Evolutionary conservation across 345 rosid species (phyloP), one percentile per base, ranked within the genome.

Genomic region (Streptanthus diversifolius): DNA sequence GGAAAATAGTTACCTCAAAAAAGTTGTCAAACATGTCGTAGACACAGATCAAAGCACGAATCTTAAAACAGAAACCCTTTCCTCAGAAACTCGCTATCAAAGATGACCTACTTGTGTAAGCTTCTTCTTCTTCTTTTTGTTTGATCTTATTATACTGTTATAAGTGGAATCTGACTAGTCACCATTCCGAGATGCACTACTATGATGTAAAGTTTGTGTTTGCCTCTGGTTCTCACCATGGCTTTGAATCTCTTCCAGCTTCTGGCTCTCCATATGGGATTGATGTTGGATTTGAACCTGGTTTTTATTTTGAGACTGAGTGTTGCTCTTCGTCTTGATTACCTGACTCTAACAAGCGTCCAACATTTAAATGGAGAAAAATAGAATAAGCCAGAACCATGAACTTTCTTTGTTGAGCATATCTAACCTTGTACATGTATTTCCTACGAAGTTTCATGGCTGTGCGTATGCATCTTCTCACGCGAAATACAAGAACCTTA

Each of bases 391-490:
- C 49, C 19, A 45, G 63, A 14, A 43, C 36, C 35, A 32, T 5
- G 59, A 72, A 40, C 9, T 53, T 59, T 30, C 32, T 57, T 15
- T 41, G 57, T 64, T 27, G 27, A 44, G 53, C 57, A 67, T 51
- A 68, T 36, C 85, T 37, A 71, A 90, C 98, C 95, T 90, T 90
- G 82, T 82, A 83, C 67, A 86, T 81, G 71, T 87, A 92, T 80
- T 88, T 92, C 82, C 88, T 90, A 65, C 95, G 89, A 57, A 88
- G 87, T 81, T 86, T 90, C 76, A 90, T 88, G 17, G 98, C 96
- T 61, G 86, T 64, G 47, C 82, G 77, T 61, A 90, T 43, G 40
- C 96, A 92, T 68, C 91, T 85, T 76, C 70, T 90, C 47, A 88
- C 87, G 37, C 81, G 85, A 69, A 92, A 82, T 74, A 82, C 88